Base-by-base conservation (phyloP, 805 yeast species). In the Henningerozyma blattae region DNA sequence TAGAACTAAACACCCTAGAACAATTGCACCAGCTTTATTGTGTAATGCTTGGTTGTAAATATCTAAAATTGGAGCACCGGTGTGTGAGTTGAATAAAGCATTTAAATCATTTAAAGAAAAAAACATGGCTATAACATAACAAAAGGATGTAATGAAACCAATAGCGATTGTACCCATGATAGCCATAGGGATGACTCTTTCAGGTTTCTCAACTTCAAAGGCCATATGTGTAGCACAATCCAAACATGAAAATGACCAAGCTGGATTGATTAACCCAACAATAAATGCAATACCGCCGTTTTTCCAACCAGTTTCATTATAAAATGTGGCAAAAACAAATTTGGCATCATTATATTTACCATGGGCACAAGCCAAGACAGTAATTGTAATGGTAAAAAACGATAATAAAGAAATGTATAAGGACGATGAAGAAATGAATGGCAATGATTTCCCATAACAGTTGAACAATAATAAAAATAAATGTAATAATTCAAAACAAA, bases 171-270 rank as follows among this genome's bases (percentile, higher is more conserved):
- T 73, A 8, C 78, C 71, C 56, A 76, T 61, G 40, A 77, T 75
- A 6, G 82, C 74, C 33, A 67, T 66, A n/a, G 85, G 85, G 36
- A 76, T 72, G 33, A 71, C 70, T 32, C 67, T 61, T 45, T 70
- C 70, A 4, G 85, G 82, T 18, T 67, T 60, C 26, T 65, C 58
- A 9, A 72, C 71, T 51, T 77, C 86, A 52, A 77, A 84, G 3
- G 83, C 77, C 68, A 77, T 65, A 45, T 77, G 85, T 5, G 84
- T 75, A 2, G 83, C 83, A 42, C 76, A 71, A 50, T 77, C 86
- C 32, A 76, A 58, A 47, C 84, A 76, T 18, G 76, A 65, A 51
- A 77, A 76, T 4, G 79, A 72, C 81, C 82, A 77, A 31, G 75
- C 76, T 6, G 83, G 81, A 46, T 76, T 77, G 46, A 77, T 70